A percentile compares a stretch with the other conserved stretches of the same genome.
Evolutionary conservation across 2,329 filamentous ascomycete species (phyloP).

Genomic region (Epichloe coenophiala): DNA sequence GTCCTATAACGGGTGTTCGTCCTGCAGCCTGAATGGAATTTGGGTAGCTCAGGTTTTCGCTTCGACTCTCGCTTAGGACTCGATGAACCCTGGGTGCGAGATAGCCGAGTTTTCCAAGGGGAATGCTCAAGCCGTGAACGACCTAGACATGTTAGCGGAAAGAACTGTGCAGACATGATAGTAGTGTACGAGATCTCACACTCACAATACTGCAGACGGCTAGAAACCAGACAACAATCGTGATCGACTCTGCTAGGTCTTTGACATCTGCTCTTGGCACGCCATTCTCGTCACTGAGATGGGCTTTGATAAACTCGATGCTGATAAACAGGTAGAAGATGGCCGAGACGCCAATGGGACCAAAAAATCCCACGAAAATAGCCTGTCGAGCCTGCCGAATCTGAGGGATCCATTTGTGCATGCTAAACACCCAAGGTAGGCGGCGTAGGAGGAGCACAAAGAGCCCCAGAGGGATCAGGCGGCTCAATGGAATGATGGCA

Average conservation of each 20-base stretch:
- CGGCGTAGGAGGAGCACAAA: conserved; percentile 66
- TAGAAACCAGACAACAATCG: conserved; percentile 75
- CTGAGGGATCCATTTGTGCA: conserved; percentile 67
- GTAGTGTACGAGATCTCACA: conserved; percentile 7
- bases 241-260: conserved; percentile 50
- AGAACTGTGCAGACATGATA: conserved; percentile 12
- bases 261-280: conserved; percentile 50
- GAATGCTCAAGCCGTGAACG: conserved; percentile 72
- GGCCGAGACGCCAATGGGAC: conserved; percentile 80
- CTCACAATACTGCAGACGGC: conserved; percentile 70
- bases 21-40: not conserved
- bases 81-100: conserved; percentile 48
- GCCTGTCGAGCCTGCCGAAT: conserved; percentile 64
- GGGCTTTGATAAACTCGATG: conserved; percentile 53
- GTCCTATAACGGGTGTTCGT: not conserved
- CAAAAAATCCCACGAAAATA: conserved; percentile 77
- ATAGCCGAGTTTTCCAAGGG: conserved; percentile 53
- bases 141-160: conserved; percentile 22
- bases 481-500: conserved; percentile 56
- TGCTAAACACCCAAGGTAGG: conserved; percentile 58
- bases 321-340: conserved; percentile 81
- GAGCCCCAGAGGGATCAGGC: conserved; percentile 60
- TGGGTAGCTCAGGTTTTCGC: not conserved
- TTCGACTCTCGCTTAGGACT: conserved; percentile 13
- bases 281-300: conserved; percentile 41